Evolutionary conservation across 2,329 filamentous ascomycete species (phyloP).

Genomic region (Metarhizium brunneum): DNA sequence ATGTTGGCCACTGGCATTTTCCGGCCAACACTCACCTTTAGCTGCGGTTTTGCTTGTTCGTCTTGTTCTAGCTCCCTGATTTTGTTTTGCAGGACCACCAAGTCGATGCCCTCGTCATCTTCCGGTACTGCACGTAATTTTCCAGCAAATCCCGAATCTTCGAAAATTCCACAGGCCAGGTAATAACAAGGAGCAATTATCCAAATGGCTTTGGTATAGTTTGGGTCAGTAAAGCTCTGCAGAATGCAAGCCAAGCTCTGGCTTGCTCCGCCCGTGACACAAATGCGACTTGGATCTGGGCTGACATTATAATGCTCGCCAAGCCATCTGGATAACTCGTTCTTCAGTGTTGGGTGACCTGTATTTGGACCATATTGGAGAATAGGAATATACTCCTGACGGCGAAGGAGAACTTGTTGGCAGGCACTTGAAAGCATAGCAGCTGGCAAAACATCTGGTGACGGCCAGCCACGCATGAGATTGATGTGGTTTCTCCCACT

Average conservation of each 20-base stretch:
- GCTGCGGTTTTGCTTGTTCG: slow-evolving; percentile 10
- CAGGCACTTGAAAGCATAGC: slow-evolving; percentile 52
- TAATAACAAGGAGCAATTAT: slow-evolving; percentile 77
- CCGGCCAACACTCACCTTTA: background rate
- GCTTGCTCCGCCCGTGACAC: slow-evolving; percentile 76
- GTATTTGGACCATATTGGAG: slow-evolving; percentile 73
- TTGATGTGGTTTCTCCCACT: slow-evolving; percentile 41
- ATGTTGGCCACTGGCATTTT: background rate
- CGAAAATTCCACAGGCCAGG: slow-evolving; percentile 76
- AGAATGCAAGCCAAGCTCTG: slow-evolving; percentile 73
- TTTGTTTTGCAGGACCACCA: slow-evolving; percentile 36
- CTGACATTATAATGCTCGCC: slow-evolving; percentile 45
- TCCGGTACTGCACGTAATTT: slow-evolving; percentile 64
- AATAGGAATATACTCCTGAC: slow-evolving; percentile 46
- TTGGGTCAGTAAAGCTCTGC: slow-evolving; percentile 71
- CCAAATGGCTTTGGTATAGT: slow-evolving; percentile 68
- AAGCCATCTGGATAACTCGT: slow-evolving; percentile 63
- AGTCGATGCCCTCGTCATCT: slow-evolving; percentile 67
- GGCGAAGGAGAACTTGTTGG: slow-evolving; percentile 48
- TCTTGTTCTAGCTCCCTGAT: slow-evolving; percentile 20
- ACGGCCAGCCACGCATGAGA: slow-evolving; percentile 61
- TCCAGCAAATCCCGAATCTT: slow-evolving; percentile 65
- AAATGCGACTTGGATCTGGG: slow-evolving; percentile 51
- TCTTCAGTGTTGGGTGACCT: slow-evolving; percentile 62
- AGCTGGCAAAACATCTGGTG: slow-evolving; percentile 53